Evolutionary conservation across 2,329 filamentous ascomycete species (phyloP).

Genomic region (Xylaria sp.): DNA sequence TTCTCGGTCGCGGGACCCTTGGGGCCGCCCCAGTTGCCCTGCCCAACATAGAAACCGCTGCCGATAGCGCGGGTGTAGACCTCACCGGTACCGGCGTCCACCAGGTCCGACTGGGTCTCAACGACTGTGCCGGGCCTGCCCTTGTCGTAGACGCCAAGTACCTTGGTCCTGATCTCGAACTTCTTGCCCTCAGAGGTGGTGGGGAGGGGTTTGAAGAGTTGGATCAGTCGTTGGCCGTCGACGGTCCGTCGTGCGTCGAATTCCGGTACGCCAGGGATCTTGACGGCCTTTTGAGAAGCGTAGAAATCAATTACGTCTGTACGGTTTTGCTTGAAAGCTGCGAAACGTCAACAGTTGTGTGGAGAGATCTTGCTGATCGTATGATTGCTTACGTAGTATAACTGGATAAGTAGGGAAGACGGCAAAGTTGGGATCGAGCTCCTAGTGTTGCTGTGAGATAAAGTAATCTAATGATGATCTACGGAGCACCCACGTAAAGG

Average conservation of each 20-base stretch:
- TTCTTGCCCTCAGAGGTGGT: constrained; percentile 74
- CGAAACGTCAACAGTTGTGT: constrained; percentile 8
- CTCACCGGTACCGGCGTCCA: constrained; percentile 75
- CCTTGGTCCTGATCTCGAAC: constrained; percentile 81
- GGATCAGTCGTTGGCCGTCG: constrained; percentile 84
- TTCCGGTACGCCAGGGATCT: constrained; percentile 79
- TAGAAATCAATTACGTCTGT: constrained; percentile 89
- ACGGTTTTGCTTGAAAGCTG: constrained; percentile 79
- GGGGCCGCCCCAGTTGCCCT: constrained; percentile 86
- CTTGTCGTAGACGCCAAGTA: constrained; percentile 90
- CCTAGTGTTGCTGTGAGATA: constrained; percentile 59
- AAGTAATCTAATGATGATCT: constrained; percentile 3
- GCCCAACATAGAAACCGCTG: constrained; percentile 81
- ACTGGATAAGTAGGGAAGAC: constrained; percentile 91
- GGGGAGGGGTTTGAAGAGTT: constrained; percentile 80
- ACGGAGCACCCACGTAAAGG: constrained; percentile 71
- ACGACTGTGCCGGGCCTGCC: constrained; percentile 84
- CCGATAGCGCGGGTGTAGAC: constrained; percentile 76
- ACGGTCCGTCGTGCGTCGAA: constrained; percentile 80
- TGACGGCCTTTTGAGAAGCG: constrained; percentile 69
- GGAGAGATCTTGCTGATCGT: not conserved
- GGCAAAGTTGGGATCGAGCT: constrained; percentile 85
- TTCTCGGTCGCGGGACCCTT: constrained; percentile 85
- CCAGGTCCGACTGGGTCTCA: constrained; percentile 80
- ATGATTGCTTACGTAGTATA: constrained; percentile 71